These are phyloP conservation scores for Peniophora sp. DNA, from an alignment of 1,284 basidiomycete genomes.

Conservation along the genomic window DNA sequence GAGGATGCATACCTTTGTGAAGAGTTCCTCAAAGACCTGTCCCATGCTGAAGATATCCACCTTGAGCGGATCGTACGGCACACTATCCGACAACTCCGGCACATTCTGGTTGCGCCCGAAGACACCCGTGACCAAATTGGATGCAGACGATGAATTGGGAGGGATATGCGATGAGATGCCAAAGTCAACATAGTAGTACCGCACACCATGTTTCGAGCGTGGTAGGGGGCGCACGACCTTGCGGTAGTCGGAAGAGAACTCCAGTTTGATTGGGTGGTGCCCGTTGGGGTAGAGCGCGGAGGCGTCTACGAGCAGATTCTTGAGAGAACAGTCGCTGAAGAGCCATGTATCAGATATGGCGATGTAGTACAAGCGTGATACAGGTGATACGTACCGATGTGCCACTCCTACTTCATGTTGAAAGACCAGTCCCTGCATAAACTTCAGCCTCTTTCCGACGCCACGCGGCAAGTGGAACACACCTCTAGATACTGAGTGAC, in stretches of 20 bases:
- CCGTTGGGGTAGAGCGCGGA: conserved; percentile 16
- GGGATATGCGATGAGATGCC: conserved; percentile 12
- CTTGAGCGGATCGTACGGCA: conserved; percentile 25
- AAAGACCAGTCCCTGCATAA: not conserved
- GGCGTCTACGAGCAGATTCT: conserved; percentile 24
- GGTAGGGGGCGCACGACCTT: not conserved
- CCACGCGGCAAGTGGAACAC: not conserved
- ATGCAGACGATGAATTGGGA: not conserved
- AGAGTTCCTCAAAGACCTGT: conserved; percentile 11
- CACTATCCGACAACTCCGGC: conserved; percentile 17
- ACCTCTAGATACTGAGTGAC: conserved; percentile 19
- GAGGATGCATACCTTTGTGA: conserved; percentile 9
- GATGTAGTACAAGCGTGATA: not conserved
- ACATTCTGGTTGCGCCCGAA: conserved; percentile 16
- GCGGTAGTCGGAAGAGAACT: conserved; percentile 7
- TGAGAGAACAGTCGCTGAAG: conserved; percentile 16
- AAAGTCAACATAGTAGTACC: conserved; percentile 20
- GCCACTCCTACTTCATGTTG: not conserved
- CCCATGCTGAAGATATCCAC: conserved; percentile 21
- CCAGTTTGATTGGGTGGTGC: conserved; percentile 14
- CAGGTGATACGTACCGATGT: not conserved
- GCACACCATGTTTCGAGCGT: conserved; percentile 5
- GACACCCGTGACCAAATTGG: conserved; percentile 9
- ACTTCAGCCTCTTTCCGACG: not conserved
- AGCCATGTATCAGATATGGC: not conserved